A percentile compares a stretch with the other conserved stretches of the same genome.
phyloP scores from a whole-genome alignment of 2,329 filamentous ascomycete genomes.

The Apiospora sp. region DNA sequence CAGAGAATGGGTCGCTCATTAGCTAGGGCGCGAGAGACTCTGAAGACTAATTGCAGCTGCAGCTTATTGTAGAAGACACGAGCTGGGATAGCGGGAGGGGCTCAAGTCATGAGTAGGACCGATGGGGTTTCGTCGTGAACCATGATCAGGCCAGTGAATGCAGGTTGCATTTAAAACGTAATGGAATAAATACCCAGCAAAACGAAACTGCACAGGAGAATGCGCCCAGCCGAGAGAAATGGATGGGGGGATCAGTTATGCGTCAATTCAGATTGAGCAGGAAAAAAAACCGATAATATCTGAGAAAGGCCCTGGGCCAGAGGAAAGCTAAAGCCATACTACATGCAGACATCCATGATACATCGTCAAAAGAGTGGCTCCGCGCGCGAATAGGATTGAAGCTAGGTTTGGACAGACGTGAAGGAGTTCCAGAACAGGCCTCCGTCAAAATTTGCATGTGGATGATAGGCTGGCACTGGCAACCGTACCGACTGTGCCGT shows the following conservation, averaged over 20 bases:
- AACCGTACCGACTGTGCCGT: too few relatives aligned
- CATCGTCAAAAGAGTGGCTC: constrained; percentile 16
- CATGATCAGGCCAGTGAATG: constrained; percentile 15
- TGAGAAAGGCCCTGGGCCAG: background rate
- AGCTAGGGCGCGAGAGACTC: background rate
- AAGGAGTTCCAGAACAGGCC: constrained; percentile 11
- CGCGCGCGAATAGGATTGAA: constrained; percentile 8
- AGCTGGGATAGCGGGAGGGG: constrained; percentile 9
- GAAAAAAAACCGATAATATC: background rate
- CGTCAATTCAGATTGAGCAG: background rate
- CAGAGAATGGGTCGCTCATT: constrained; percentile 1
- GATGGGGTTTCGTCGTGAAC: constrained; percentile 11
- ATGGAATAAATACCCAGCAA: background rate
- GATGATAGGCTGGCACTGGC: constrained; percentile 1
- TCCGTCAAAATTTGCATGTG: constrained; percentile 14
- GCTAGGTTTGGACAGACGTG: constrained; percentile 14
- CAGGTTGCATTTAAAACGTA: constrained; percentile 9
- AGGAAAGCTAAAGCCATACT: constrained; percentile 6
- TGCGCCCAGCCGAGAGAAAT: background rate
- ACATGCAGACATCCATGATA: background rate
- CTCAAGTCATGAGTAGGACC: constrained; percentile 17
- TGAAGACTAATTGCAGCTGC: background rate
- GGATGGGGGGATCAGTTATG: background rate
- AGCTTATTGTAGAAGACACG: background rate
- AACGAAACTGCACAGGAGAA: background rate